A percentile compares a stretch with the other conserved stretches of the same genome.
phyloP scores from a whole-genome alignment of 1,284 basidiomycete species.

The Cronartium ribicola region DNA sequence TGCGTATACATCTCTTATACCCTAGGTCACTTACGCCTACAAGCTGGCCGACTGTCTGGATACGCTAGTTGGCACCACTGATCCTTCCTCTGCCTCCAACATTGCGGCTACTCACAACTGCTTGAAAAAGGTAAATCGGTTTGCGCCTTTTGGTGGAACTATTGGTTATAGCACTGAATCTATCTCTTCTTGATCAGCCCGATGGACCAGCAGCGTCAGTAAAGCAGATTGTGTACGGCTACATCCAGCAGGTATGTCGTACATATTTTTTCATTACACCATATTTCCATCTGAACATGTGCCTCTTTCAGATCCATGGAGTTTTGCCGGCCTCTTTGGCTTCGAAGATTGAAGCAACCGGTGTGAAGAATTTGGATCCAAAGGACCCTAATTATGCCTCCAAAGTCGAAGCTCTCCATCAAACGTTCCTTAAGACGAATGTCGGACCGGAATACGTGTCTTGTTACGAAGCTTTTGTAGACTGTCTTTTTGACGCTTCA shows the following conservation, averaged over 20 bases:
- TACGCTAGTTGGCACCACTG: slow-evolving; percentile 26
- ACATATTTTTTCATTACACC: neutral
- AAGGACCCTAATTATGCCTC: slow-evolving; percentile 27
- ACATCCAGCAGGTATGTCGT: slow-evolving; percentile 34
- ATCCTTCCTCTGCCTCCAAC: slow-evolving; percentile 17
- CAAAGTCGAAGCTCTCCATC: slow-evolving; percentile 28
- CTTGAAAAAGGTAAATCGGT: neutral
- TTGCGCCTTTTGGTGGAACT: neutral
- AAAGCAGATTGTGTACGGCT: slow-evolving; percentile 38
- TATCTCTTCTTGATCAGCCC: neutral
- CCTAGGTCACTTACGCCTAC: slow-evolving; percentile 31
- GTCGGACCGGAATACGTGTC: slow-evolving; percentile 36
- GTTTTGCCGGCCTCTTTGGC: slow-evolving; percentile 26
- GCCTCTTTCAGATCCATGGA: slow-evolving; percentile 22
- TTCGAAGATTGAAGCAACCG: slow-evolving; percentile 24
- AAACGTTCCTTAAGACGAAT: slow-evolving; percentile 23
- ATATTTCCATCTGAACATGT: neutral
- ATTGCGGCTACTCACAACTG: slow-evolving; percentile 31
- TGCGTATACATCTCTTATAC: neutral
- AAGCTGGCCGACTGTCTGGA: slow-evolving; percentile 34
- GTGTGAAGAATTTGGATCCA: slow-evolving; percentile 18
- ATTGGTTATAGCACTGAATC: neutral
- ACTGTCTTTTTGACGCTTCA: slow-evolving; percentile 30
- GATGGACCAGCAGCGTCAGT: slow-evolving; percentile 32
- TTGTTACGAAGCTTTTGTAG: slow-evolving; percentile 36